These are phyloP conservation scores for Ceratocystis variospora DNA, from an alignment of 2,329 filamentous ascomycete genomes.

Conservation along the genomic window DNA sequence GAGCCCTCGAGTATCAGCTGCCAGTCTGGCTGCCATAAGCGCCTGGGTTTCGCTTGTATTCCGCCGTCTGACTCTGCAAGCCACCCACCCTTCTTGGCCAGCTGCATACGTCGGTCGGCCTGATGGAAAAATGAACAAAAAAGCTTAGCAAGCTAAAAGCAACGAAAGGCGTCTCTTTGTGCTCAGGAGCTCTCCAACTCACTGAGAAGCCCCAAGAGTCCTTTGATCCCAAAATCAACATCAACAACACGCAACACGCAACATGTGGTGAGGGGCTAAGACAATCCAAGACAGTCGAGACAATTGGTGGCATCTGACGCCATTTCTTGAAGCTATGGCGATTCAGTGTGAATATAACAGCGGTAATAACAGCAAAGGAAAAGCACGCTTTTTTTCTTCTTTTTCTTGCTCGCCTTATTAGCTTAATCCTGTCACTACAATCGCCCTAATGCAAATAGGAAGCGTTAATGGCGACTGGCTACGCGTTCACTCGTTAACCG, in stretches of 20 bases:
- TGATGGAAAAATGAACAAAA: background rate
- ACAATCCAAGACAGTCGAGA: background rate
- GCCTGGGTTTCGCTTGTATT: no score
- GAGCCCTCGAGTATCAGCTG: no score
- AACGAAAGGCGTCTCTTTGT: no score
- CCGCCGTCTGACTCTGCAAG: no score
- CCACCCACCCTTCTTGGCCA: no score
- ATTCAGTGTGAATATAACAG: background rate
- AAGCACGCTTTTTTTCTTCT: background rate
- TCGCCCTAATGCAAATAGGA: background rate
- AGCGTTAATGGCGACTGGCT: background rate
- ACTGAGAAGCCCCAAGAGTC: no score
- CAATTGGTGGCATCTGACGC: conserved; percentile 9
- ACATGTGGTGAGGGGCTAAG: no score
- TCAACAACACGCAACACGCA: background rate
- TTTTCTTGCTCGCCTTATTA: background rate
- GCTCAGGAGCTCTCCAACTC: no score
- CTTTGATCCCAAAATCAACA: background rate
- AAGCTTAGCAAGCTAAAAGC: background rate
- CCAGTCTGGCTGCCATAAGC: no score
- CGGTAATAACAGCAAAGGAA: background rate
- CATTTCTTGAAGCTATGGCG: background rate
- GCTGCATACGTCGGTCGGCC: no score
- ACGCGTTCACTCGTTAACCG: background rate
- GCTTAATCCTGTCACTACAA: background rate